These are phyloP conservation scores for Calocera viscosa DNA, from an alignment of 768 basidiomycete species.

Conservation along the genomic window DNA sequence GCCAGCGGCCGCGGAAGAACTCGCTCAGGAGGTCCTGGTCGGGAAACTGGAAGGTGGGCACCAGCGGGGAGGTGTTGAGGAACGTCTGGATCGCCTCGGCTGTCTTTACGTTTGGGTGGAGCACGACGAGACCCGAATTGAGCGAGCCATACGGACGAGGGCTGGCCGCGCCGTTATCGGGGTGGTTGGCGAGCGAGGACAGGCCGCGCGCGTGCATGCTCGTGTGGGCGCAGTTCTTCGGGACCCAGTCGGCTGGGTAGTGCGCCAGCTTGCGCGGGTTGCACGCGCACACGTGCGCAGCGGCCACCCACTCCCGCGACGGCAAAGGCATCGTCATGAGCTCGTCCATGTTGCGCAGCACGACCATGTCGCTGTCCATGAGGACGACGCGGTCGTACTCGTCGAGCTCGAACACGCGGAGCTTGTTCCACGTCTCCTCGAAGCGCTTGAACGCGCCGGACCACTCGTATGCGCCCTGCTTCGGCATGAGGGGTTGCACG, in stretches of 20 bases:
- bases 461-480: background rate
- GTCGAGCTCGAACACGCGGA: conserved; percentile 52
- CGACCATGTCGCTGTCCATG: conserved; percentile 80
- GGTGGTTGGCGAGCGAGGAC: conserved; percentile 22
- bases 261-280: conserved; percentile 75
- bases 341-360: conserved; percentile 73
- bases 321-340: conserved; percentile 38
- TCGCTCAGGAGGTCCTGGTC: conserved; percentile 86
- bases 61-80: conserved; percentile 43
- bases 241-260: conserved; percentile 87
- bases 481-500: background rate
- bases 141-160: conserved; percentile 72
- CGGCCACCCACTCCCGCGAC: conserved; percentile 60
- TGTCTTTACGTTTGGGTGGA: conserved; percentile 55
- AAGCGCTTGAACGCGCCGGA: conserved; percentile 16
- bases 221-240: conserved; percentile 82
- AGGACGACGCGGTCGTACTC: conserved; percentile 61
- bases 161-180: conserved; percentile 33
- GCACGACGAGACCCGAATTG: conserved; percentile 81
- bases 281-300: conserved; percentile 83
- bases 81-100: conserved; percentile 43
- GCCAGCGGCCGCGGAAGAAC: conserved; percentile 63
- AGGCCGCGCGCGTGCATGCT: conserved; percentile 22
- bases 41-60: conserved; percentile 55
- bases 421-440: conserved; percentile 30